Percentiles rank a stretch among this genome's conserved stretches.
Evolutionary conservation across 192 early-diverging fungal genomes (phyloP).

Genomic region (Mortierella hygrophila): DNA sequence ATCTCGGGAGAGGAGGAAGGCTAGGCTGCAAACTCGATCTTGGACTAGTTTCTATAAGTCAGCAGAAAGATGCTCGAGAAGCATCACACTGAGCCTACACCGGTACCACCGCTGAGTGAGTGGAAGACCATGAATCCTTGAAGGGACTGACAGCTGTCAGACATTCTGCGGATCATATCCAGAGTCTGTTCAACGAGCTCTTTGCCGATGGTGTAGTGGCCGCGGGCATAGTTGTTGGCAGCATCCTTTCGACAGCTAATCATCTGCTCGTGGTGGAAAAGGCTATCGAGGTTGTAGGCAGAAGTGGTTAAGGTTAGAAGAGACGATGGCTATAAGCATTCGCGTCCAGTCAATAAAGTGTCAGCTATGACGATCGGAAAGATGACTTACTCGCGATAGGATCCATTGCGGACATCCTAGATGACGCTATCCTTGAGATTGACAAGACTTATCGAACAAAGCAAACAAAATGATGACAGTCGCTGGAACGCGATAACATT

Average conservation of each 20-base stretch:
- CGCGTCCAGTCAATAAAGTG: background rate
- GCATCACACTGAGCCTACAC: constrained; percentile 96
- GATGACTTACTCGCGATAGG: constrained; percentile 86
- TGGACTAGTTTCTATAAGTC: constrained; percentile 99
- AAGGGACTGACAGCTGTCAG: constrained; percentile 97
- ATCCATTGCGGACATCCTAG: constrained; percentile 98
- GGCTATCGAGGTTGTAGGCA: constrained; percentile 8
- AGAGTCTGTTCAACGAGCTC: constrained; percentile 96
- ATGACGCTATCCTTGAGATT: constrained; percentile 96
- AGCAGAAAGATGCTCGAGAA: constrained; percentile 97
- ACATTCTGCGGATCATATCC: constrained; percentile 96
- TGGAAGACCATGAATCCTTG: constrained; percentile 99
- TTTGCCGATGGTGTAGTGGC: constrained; percentile 99
- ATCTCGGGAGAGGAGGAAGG: constrained; percentile 90
- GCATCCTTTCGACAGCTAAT: constrained; percentile 99
- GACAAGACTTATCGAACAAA: constrained; percentile 82
- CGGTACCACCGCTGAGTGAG: constrained; percentile 99
- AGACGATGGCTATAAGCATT: too few species aligned
- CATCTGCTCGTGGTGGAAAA: constrained; percentile 89
- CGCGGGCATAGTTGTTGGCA: constrained; percentile 99
- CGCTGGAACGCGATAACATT: background rate
- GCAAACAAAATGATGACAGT: background rate
- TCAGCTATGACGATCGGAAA: background rate
- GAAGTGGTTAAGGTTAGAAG: background rate
- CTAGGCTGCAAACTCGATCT: constrained; percentile 99